Conservation (phyloP, 371 early-diverging fungal genomes). For the Rhizopus microsporus region DNA sequence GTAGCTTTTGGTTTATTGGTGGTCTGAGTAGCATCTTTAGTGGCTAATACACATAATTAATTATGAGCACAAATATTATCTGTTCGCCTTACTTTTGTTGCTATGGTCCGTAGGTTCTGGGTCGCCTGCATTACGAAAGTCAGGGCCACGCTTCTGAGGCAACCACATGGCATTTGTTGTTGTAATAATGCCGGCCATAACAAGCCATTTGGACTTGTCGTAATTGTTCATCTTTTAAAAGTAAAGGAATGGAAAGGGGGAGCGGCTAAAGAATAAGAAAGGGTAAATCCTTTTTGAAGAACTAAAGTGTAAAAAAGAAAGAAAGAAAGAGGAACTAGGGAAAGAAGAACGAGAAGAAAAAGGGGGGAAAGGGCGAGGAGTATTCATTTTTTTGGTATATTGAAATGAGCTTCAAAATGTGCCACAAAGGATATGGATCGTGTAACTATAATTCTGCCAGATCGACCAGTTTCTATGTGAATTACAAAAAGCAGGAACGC, state of each 20-base stretch:
- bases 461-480: neutral
- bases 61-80: neutral
- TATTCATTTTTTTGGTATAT: slow-evolving; percentile 5
- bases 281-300: no score
- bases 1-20: neutral
- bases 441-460: neutral
- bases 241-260: slow-evolving; percentile 1
- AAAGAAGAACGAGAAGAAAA: slow-evolving; percentile 2
- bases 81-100: neutral
- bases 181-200: neutral
- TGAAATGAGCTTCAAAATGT: slow-evolving; percentile 4
- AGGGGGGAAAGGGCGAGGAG: neutral
- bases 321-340: neutral
- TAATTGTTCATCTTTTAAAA: slow-evolving; percentile 3
- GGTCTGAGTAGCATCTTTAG: neutral
- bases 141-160: slow-evolving; percentile 4
- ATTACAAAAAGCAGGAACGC: no score
- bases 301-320: neutral
- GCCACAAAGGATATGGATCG: neutral
- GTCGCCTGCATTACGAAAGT: neutral
- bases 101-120: neutral
- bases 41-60: neutral
- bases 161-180: slow-evolving; percentile 13
- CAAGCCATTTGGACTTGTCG: neutral
- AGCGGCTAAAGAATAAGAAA: neutral